Percentiles rank a stretch among this genome's conserved stretches.
Conservation (phyloP, 192 early-diverging fungal species). For the Gaertneriomyces semiglobifer region DNA sequence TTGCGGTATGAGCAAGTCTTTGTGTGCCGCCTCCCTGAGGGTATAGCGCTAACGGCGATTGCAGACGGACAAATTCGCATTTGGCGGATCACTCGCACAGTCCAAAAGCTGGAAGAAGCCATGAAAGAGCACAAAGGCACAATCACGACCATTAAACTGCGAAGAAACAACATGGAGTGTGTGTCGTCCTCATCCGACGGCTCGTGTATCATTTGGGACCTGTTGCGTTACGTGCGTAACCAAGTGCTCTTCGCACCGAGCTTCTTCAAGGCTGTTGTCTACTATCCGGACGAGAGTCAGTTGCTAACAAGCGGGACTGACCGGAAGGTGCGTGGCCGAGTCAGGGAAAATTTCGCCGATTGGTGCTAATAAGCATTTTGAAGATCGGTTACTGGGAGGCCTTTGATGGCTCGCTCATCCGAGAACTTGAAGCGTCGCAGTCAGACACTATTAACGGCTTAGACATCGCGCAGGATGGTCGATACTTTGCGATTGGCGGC, state of each 20-base stretch:
- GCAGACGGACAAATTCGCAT: slow-evolving; percentile 59
- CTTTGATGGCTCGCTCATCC: slow-evolving; percentile 55
- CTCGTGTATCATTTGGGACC: slow-evolving; percentile 59
- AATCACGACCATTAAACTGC: slow-evolving; percentile 59
- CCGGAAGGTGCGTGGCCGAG: slow-evolving; percentile 42
- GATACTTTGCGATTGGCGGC: slow-evolving; percentile 56
- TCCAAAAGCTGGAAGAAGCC: slow-evolving; percentile 47
- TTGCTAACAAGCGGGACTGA: slow-evolving; percentile 57
- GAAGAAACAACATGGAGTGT: slow-evolving; percentile 57
- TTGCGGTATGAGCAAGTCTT: slow-evolving; percentile 31
- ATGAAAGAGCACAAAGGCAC: slow-evolving; percentile 66
- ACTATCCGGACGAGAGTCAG: slow-evolving; percentile 60
- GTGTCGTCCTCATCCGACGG: slow-evolving; percentile 54
- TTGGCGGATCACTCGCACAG: slow-evolving; percentile 46
- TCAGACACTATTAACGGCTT: slow-evolving; percentile 59
- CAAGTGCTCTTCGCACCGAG: slow-evolving; percentile 59
- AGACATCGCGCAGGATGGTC: slow-evolving; percentile 52
- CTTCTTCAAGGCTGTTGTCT: slow-evolving; percentile 56
- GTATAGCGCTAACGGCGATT: too few species aligned
- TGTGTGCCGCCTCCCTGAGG: too few species aligned
- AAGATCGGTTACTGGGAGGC: slow-evolving; percentile 55
- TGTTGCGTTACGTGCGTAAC: slow-evolving; percentile 58
- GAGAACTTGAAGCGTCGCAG: slow-evolving; percentile 59
- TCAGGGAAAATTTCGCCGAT: neutral
- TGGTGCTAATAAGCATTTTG: neutral